phyloP scores from a whole-genome alignment of 1,284 basidiomycete species.

The Omphalotus olearius region DNA sequence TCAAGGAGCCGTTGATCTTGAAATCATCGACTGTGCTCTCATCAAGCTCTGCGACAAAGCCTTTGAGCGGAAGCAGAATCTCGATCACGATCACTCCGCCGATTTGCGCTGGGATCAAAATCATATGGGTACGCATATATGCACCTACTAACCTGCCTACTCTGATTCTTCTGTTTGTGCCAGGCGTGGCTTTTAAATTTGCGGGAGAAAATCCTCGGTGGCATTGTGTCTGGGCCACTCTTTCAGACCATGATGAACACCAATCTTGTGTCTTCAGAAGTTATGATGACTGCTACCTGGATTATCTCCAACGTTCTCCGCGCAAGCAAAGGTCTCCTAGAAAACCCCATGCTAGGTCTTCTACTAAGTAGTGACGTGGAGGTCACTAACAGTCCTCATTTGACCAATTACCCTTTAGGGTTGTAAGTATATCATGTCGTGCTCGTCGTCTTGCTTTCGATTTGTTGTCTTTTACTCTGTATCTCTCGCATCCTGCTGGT shows the following conservation, averaged over 20 bases:
- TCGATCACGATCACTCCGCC: conserved; percentile 16
- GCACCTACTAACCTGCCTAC: conserved; percentile 30
- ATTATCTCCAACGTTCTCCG: conserved; percentile 34
- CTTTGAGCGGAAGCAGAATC: conserved; percentile 32
- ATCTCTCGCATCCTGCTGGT: not conserved
- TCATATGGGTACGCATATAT: conserved; percentile 44
- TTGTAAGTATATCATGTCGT: not conserved
- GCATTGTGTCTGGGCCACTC: conserved; percentile 62
- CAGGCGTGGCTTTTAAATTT: conserved; percentile 30
- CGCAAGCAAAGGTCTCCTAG: conserved; percentile 26
- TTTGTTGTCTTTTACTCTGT: not conserved
- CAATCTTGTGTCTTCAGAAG: conserved; percentile 50
- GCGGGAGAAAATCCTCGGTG: conserved; percentile 29
- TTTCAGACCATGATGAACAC: conserved; percentile 43
- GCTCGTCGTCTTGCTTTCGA: conserved; percentile 3
- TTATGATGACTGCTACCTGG: conserved; percentile 55
- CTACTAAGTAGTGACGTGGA: conserved; percentile 21
- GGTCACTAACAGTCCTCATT: too few relatives aligned
- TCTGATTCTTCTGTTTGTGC: conserved; percentile 25
- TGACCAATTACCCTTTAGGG: not conserved
- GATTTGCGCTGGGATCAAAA: conserved; percentile 49
- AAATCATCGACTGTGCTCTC: conserved; percentile 48
- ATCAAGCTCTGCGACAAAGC: conserved; percentile 56
- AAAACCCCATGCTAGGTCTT: conserved; percentile 11
- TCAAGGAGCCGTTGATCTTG: conserved; percentile 30